Evolutionary conservation across 225 moss, liverwort and hornwort species (phyloP).

Genomic region (Marchantia paleacea): DNA sequence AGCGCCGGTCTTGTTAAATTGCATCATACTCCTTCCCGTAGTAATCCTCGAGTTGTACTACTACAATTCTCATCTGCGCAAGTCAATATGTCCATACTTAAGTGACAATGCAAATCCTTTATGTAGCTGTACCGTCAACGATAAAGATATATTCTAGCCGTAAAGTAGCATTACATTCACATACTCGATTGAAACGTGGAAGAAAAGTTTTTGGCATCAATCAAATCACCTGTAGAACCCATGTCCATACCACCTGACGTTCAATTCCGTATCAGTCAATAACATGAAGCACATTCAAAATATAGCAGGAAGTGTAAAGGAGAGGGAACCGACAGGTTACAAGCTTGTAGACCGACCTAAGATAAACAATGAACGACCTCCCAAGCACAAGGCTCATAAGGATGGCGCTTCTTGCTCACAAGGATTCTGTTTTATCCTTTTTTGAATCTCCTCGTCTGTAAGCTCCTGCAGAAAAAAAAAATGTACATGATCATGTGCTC

Average conservation of each 20-base stretch:
- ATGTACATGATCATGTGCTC: no score
- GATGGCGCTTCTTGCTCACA: not conserved
- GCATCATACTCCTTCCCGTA: slow-evolving; percentile 12
- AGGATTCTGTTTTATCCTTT: not conserved
- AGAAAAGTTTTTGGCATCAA: no score
- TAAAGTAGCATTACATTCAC: no score
- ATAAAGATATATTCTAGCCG: no score
- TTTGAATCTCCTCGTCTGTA: slow-evolving; percentile 16
- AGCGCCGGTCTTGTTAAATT: slow-evolving; percentile 10
- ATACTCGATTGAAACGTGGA: no score
- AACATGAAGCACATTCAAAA: no score
- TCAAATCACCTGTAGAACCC: no score
- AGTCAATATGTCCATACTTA: not conserved
- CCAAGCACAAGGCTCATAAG: not conserved
- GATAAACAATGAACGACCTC: not conserved
- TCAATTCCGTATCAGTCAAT: no score
- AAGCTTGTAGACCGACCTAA: not conserved
- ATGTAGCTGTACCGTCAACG: no score
- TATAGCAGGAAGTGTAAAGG: no score
- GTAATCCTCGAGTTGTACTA: slow-evolving; percentile 14
- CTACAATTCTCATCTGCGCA: slow-evolving; percentile 11
- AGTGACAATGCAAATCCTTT: not conserved
- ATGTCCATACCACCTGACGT: no score
- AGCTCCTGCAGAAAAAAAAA: slow-evolving; percentile 6
- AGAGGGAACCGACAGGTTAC: no score